A percentile compares a stretch with the other conserved stretches of the same genome.
Evolutionary conservation across 2,329 filamentous ascomycete species (phyloP).

Genomic region (Periconia digitata): DNA sequence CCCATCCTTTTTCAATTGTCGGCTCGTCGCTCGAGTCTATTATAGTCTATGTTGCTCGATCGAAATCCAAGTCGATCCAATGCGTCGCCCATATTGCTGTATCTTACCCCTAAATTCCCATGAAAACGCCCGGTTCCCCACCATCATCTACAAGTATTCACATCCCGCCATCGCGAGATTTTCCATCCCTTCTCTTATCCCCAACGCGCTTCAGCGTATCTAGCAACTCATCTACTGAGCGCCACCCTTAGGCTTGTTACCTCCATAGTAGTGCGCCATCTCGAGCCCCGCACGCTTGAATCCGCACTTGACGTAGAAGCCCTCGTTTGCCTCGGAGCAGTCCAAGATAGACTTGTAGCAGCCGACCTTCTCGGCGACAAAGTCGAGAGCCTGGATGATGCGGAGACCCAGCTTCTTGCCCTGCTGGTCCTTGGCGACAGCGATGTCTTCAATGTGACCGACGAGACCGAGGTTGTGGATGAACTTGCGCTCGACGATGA

Average conservation of each 20-base stretch:
- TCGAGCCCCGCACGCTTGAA: slow-evolving; percentile 89
- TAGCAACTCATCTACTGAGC: neutral
- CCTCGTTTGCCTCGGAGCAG: slow-evolving; percentile 93
- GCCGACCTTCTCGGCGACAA: slow-evolving; percentile 80
- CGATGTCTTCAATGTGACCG: slow-evolving; percentile 97
- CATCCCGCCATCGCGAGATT: neutral
- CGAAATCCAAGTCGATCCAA: neutral
- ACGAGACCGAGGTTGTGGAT: slow-evolving; percentile 81
- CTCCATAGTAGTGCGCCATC: slow-evolving; percentile 89
- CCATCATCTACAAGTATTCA: neutral
- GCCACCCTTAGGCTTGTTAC: slow-evolving; percentile 27
- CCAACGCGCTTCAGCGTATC: neutral
- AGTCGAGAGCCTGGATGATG: slow-evolving; percentile 92
- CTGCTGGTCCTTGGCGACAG: slow-evolving; percentile 91
- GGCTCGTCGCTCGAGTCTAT: neutral
- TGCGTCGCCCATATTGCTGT: too few relatives aligned
- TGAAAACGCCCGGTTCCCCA: neutral
- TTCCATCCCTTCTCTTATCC: neutral
- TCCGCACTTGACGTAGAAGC: slow-evolving; percentile 97
- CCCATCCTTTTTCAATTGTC: neutral
- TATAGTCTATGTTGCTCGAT: neutral
- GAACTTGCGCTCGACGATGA: slow-evolving; percentile 94
- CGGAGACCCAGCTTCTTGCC: slow-evolving; percentile 93
- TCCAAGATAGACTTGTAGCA: slow-evolving; percentile 98
- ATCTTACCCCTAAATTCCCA: neutral